Evolutionary conservation across 257 asterid species (phyloP), one percentile per base, ranked within the genome.

Genomic region (Lantana camara): DNA sequence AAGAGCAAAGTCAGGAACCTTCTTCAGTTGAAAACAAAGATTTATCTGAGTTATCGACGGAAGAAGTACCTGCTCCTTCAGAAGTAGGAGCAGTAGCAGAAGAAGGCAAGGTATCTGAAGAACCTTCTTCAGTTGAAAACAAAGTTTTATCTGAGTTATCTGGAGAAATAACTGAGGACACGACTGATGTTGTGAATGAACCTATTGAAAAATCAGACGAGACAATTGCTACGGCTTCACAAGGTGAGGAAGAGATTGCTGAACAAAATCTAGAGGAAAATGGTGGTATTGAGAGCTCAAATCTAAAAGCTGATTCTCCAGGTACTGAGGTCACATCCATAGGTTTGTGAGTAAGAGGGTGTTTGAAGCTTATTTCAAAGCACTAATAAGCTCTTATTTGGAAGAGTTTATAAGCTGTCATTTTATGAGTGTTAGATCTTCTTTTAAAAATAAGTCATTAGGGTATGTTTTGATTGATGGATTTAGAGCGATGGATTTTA

Each of bases 231-330:
- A 46, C 72, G 13, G 35, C 47, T 17, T 17, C 56, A 24, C 66
- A 40, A 73, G 72, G 68, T 22, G 57, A 60, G 68, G 70, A 77
- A 73, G 73, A 57, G 61, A 21, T 68, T 27, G 70, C 60, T 58
- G 70, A 52, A 55, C 65, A 63, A 63, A 34, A 52, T 38, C 72
- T 52, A 6, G 81, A 70, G 69, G 52, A 42, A 63, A 68, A 32
- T 69, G 75, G 42, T n/a, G 45, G 57, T 50, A 38, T 57, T 48
- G 46, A 73, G 52, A 73, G 71, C 74, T 70, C 81, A 59, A 60
- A 34, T 68, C 77, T 41, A 63, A 69, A 60, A 67, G 60, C 52
- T 50, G 79, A 63, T 60, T 60, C 66, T 71, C 50, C 54, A 23
- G 66, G 48, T 55, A 55, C n/a, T 6, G 69, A 77, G 55, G 75